Base-by-base conservation (phyloP, 2,329 filamentous ascomycete species). In the Basipetospora chlamydospora region DNA sequence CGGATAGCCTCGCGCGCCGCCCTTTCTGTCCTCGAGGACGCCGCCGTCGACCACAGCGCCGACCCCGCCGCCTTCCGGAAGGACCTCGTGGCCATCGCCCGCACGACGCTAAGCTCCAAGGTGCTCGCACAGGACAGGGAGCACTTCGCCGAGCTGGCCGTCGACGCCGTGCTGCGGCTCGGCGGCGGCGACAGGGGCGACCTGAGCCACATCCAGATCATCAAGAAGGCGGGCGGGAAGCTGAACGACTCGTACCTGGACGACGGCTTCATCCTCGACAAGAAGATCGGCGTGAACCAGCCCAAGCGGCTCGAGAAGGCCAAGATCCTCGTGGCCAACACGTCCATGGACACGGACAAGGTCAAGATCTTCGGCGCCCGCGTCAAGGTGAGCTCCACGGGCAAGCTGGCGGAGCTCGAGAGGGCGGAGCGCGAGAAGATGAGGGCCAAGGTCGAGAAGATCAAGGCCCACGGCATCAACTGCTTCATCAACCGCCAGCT, bases 401-500 rank as follows among this genome's bases (percentile, higher is more conserved):
- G 85, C 57, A 95, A 96, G 69, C 73, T 98, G 34, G 90, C 90
- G n/a, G 90, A 98, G 52, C 69, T 98, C 38, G 90, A 98, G 61
- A 94, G 92, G 71, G 90, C 90, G 5, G 90, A 96, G 67, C 81
- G 85, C 51, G 90, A 98, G 51, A 96, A 96, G 77, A 98, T 98
- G 90, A 92, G 87, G 70, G 81, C 83, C 46, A 98, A 98, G 73
- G 90, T 98, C 31, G 90, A 98, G 44, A 88, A 85, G 61, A 98
- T 98, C 66, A 98, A 96, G 73, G 73, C 85, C 32, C 90, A 98
- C 54, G 90, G 90, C 41, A 95, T 98, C 65, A 98, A 98, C 73
- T 96, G 90, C 70, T 98, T 98, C 61, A 94, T 98, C 60, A 98
- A 98, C 73, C 73, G 90, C 49, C 90, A 98, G 60, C 76, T 98